Base-by-base conservation (phyloP, 1,139 yeast species). In the Barnettozyma hawaiiensis region DNA sequence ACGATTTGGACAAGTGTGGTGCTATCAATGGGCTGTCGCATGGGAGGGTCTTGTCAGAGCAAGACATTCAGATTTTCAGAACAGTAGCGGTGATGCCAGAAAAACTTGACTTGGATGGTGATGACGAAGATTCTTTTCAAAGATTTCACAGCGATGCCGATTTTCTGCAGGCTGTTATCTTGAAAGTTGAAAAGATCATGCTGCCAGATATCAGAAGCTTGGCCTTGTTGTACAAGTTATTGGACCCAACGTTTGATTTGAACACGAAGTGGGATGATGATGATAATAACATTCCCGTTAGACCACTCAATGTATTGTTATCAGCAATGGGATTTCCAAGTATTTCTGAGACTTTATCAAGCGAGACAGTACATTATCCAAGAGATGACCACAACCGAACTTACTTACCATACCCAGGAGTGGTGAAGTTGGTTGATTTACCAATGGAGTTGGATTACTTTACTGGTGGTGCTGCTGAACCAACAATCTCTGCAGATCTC, bases 381-480 rank as follows among this genome's bases (percentile, higher is more conserved):
- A 15, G 31, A 8, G 7, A 24, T 6, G 12, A 15, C 7, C 32
- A 24, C 5, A 10, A 15, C 7, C 32, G 20, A 3, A 5, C n/a
- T n/a, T 20, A 34, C 50, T 78, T 48, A 81, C 81, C 57, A 42
- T 84, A 77, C 51, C 89, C 95, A 0, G 92, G 94, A 2, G 67
- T 81, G 4, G 66, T 81, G 12, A 74, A 76, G 43, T 63, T 87
- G 41, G 69, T 80, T 19, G 75, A 78, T 41, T 64, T 87, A 32
- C 92, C 95, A 0, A 66, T 67, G 16, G 71, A 85, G 41, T 60
- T 86, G 45, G 90, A 84, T 53, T 73, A 72, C 27, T 86, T 90
- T 57, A 82, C 85, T 59, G 79, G 35, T n/a, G 24, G 84, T 2
- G 39, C 44, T n/a, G 40, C 14, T n/a, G n/a, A n/a, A n/a, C n/a